Base-by-base conservation (phyloP, 202 grass and related monocot genomes). In the Panicum hallii region DNA sequence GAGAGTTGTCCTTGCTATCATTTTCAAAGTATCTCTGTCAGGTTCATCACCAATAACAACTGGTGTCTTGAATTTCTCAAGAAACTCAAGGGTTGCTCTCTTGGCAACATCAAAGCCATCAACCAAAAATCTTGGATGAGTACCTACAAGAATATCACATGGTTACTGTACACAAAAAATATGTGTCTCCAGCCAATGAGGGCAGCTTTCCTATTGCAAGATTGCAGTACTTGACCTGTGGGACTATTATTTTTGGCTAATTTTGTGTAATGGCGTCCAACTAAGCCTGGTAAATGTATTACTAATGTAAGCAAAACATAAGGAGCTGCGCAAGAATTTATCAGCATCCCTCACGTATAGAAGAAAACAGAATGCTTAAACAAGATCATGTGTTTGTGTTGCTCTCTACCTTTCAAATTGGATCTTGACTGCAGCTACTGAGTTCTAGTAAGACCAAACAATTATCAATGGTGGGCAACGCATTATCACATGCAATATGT, bases 21-120 rank as follows among this genome's bases (percentile, higher is more conserved):
- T 92, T 85, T 96, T 94, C 90, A 99, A 82, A 42, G 95, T 99
- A 28, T 99, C 97, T 83, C 84, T 94, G 71, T 99, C 97, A 15
- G 97, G 97, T 20, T 90, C 77, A 38, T 96, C 90, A 32, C 97
- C 97, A 34, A 92, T 99, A 53, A 96, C 79, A 44, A 99, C 93
- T 70, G 84, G 63, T 52, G 86, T 94, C 86, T 96, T 99, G 69
- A 99, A 99, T 78, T 92, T 99, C 67, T 96, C 93, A 0, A 99
- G 93, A 90, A 99, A 99, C 65, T 99, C 97, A 89, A 99, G 93
- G 63, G 86, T 90, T 53, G 97, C 93, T 85, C 73, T 90, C 82
- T 99, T 99, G 43, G 88, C 91, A 92, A 99, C 90, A 72, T 99
- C 97, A 22, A 99, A 99, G 6, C 97, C 97, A 79, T 99, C 97